phyloP scores from a whole-genome alignment of 2,329 filamentous ascomycete species.

The Botryotinia narcissicola region DNA sequence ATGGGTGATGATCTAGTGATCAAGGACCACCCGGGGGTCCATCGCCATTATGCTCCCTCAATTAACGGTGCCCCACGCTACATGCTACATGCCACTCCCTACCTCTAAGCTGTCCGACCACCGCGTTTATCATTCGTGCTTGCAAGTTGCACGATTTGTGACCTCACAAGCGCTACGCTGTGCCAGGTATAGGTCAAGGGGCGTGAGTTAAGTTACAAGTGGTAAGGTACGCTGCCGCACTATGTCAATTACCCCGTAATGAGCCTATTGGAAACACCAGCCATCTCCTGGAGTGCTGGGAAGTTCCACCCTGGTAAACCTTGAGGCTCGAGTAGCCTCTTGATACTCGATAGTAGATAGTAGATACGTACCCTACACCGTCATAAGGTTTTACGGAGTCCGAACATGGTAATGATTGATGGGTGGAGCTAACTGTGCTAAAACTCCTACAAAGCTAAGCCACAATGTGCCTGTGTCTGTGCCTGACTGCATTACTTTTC shows the following conservation, averaged over 20 bases:
- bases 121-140: slow-evolving; percentile 14
- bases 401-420: neutral
- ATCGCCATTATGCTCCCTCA: slow-evolving; percentile 14
- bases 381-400: slow-evolving; percentile 2
- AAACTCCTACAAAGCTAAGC: slow-evolving; percentile 16
- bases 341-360: slow-evolving; percentile 7
- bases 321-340: slow-evolving; percentile 9
- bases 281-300: slow-evolving; percentile 3
- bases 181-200: neutral
- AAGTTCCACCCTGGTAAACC: neutral
- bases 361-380: slow-evolving; percentile 14
- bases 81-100: slow-evolving; percentile 2
- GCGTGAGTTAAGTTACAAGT: neutral
- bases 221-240: slow-evolving; percentile 11
- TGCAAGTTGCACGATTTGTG: slow-evolving; percentile 5
- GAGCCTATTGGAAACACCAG: slow-evolving; percentile 9
- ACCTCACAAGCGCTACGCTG: slow-evolving; percentile 11
- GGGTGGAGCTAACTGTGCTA: neutral
- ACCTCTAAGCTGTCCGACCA: neutral
- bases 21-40: slow-evolving; percentile 11
- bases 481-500: slow-evolving; percentile 7
- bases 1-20: neutral
- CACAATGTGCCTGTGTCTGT: slow-evolving; percentile 16
- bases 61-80: slow-evolving; percentile 16
- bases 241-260: slow-evolving; percentile 2